phyloP scores from a whole-genome alignment of 1,284 basidiomycete genomes.

The Ceratobasidium sp. region DNA sequence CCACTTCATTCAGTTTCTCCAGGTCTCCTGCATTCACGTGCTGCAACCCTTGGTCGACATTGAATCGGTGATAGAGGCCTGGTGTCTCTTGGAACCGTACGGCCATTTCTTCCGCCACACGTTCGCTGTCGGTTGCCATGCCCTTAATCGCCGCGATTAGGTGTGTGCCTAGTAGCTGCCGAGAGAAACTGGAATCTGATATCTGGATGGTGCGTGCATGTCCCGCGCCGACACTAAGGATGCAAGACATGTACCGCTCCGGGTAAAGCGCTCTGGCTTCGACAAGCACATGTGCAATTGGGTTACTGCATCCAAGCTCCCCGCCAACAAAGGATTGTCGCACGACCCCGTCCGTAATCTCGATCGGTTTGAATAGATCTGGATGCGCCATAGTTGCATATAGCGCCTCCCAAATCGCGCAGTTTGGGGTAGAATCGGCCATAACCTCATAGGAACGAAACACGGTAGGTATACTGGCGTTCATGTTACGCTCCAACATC shows the following conservation, averaged over 20 bases:
- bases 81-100: not conserved
- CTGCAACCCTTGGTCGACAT: slow-evolving; percentile 25
- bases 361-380: too few species aligned
- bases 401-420: too few species aligned
- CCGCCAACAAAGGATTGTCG: too few species aligned
- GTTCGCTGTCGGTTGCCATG: slow-evolving; percentile 14
- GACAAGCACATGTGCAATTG: not conserved
- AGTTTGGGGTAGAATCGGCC: too few species aligned
- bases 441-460: too few species aligned
- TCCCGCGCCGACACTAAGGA: slow-evolving; percentile 9
- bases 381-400: too few species aligned
- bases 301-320: not conserved
- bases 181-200: not conserved
- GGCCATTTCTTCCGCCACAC: slow-evolving; percentile 10
- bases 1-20: not conserved
- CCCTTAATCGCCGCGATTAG: not conserved
- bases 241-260: not conserved
- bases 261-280: slow-evolving; percentile 9
- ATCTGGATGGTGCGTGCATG: slow-evolving; percentile 16
- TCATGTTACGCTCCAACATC: too few species aligned
- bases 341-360: too few species aligned
- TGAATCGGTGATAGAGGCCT: slow-evolving; percentile 4
- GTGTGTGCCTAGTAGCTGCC: not conserved
- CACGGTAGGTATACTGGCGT: too few species aligned
- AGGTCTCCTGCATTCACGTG: not conserved